phyloP scores from a whole-genome alignment of 139 green algal genomes.

The Coelastrella sp. region DNA sequence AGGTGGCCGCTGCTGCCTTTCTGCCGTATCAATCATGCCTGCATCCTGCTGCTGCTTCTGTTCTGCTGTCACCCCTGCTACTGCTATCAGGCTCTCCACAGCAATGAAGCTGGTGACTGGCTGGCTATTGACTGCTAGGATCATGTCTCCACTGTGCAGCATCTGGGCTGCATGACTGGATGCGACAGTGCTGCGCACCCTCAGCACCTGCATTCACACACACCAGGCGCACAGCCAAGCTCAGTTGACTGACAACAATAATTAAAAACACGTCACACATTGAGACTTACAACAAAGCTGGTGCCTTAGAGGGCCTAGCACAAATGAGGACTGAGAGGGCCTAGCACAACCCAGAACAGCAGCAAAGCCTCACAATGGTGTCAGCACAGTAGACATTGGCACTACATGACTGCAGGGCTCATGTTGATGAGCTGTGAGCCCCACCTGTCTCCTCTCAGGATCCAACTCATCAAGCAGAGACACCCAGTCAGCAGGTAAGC shows the following conservation, averaged over 20 bases:
- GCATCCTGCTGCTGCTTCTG: constrained; percentile 36
- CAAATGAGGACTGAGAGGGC: too few relatives aligned
- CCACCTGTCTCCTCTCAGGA: constrained; percentile 73
- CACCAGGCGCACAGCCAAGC: too few relatives aligned
- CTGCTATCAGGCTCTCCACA: constrained; percentile 65
- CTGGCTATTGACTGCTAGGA: constrained; percentile 77
- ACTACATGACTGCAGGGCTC: background rate
- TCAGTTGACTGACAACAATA: too few relatives aligned
- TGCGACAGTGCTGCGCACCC: constrained; percentile 8
- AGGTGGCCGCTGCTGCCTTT: background rate
- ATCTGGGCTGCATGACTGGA: constrained; percentile 44
- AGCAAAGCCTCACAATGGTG: too few relatives aligned
- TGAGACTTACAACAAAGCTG: too few relatives aligned
- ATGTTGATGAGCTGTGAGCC: constrained; percentile 30
- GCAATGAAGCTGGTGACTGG: constrained; percentile 79
- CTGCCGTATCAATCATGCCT: background rate
- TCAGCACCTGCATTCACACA: background rate
- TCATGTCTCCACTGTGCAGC: constrained; percentile 83
- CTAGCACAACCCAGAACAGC: too few relatives aligned
- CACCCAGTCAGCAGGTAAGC: constrained; percentile 79
- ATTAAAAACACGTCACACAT: too few relatives aligned
- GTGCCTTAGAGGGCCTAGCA: too few relatives aligned
- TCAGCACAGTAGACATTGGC: too few relatives aligned
- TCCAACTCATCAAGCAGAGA: constrained; percentile 74
- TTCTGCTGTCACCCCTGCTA: background rate